Percentiles rank a stretch among this genome's conserved stretches.
These are phyloP conservation scores for Mycena olivaceomarginata DNA, from an alignment of 768 basidiomycete genomes.

Conservation along the genomic window DNA sequence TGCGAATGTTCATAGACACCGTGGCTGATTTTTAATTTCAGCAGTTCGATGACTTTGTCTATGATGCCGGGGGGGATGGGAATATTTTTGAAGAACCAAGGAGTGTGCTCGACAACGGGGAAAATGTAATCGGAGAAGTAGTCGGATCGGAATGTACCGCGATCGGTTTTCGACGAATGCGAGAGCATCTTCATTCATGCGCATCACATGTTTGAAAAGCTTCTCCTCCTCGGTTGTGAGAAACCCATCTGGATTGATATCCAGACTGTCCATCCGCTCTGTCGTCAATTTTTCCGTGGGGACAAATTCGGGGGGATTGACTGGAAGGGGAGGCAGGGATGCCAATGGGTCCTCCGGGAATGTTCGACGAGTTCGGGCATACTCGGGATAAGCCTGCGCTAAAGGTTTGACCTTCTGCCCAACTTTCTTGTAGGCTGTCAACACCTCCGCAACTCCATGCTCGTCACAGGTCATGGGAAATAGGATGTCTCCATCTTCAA, in stretches of 20 bases:
- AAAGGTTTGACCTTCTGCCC: not conserved
- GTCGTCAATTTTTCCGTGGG: not conserved
- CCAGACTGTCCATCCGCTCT: not conserved
- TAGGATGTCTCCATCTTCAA: not conserved
- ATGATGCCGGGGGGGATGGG: constrained; percentile 59
- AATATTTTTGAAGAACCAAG: constrained; percentile 58
- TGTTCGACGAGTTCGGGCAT: not conserved
- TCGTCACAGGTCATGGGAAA: not conserved
- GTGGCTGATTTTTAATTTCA: constrained; percentile 56
- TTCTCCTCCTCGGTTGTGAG: not conserved
- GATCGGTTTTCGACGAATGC: not conserved
- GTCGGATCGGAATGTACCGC: not conserved
- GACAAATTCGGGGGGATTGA: not conserved
- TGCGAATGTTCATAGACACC: constrained; percentile 61
- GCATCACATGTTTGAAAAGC: constrained; percentile 1
- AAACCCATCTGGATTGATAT: not conserved
- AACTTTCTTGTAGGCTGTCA: not conserved
- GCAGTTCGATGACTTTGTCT: constrained; percentile 52
- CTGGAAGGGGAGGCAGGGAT: not conserved
- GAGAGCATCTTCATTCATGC: not conserved
- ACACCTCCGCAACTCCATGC: not conserved
- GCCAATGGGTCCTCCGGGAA: not conserved
- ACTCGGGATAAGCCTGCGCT: not conserved
- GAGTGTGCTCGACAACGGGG: constrained; percentile 56
- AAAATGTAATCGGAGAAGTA: constrained; percentile 49